Evolutionary conservation across 345 rosid genomes (phyloP), one percentile per base, ranked within the genome.

Genomic region (Mangifera indica): DNA sequence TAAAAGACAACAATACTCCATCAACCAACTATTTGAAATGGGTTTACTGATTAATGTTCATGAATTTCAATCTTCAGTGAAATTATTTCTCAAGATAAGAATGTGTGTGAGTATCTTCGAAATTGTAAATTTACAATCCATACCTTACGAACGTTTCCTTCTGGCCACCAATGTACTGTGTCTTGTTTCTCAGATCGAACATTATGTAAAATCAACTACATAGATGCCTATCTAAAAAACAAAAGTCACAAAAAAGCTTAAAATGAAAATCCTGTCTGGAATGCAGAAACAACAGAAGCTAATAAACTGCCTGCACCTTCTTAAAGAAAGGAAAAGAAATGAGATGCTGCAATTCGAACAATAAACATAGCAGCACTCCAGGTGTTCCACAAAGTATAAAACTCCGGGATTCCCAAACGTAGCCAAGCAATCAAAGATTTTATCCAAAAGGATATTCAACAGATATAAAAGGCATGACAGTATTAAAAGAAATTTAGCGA

Each of bases 141-240:
- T 79, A 87, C 93, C 98, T 88, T 32, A 92, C 90, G 58, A 90
- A 90, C 68, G 88, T 86, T 76, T 90, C 94, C 74, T 76, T 87
- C 54, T 90, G 87, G 66, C 92, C 98, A 69, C 87, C 93, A 37
- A 86, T 90, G 70, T 76, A 84, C 74, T 87, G 94, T 70, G 96
- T 88, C 81, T 90, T 92, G 86, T 83, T 88, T 76, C 82, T 81
- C 70, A 81, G 78, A 54, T 84, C 94, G 74, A 87, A 86, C 90
- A 89, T 87, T 78, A 73, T 78, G 77, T 49, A 60, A 56, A 66
- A 73, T 57, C 18, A 60, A 72, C 75, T 63, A 54, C 81, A 80
- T 74, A 52, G 78, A 53, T 48, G 34, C 69, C 57, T 66, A 60
- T 66, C 57, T 46, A 60, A 54, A 63, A 29, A 22, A 29, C 53